Base-by-base conservation (phyloP, 2,329 filamentous ascomycete species). In the Fusarium tanahbumbuense region DNA sequence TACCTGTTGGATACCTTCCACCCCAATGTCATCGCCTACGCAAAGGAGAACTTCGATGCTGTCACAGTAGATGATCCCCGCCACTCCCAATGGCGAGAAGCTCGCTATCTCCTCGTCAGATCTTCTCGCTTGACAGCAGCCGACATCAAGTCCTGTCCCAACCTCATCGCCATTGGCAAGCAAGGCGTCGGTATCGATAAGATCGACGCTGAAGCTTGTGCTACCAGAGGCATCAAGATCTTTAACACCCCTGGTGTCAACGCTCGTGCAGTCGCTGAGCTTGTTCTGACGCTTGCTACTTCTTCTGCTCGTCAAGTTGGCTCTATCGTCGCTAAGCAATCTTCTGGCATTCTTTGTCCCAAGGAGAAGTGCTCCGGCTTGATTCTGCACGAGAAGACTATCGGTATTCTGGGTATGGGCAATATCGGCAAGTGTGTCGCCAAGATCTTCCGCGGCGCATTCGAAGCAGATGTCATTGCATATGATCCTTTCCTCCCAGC, bases 191-290 rank as follows among this genome's bases (percentile, higher is more conserved):
- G 83, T 1, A 80, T 84, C 40, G 82, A 85, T 59, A 84, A 82
- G 56, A 83, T 83, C 32, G 82, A 85, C 56, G 70, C 73, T 15
- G 71, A 72, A 0, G 82, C 83, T 5, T 83, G 82, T 55, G 66
- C 73, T 6, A 71, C 75, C 4, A 76, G 79, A 0, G 79, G 77
- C 1, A 81, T 85, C 67, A 78, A 78, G n/a, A 80, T 85, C 28
- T 78, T 82, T 67, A 85, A 85, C 61, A 85, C 83, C 0, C 83
- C 83, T 0, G 83, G 82, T 3, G 79, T 83, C 1, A 85, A 82
- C 62, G 78, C 80, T 0, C 78, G 79, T 3, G 78, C 81, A 3
- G 82, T 84, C 0, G 82, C 82, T 0, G 82, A 83, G 58, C 72
- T 79, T 9, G 78, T 79, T 1, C 60, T 83, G 8, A 71, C 80